These are phyloP conservation scores for Phoma sp. DNA, from an alignment of 2,329 filamentous ascomycete species.

Conservation along the genomic window DNA sequence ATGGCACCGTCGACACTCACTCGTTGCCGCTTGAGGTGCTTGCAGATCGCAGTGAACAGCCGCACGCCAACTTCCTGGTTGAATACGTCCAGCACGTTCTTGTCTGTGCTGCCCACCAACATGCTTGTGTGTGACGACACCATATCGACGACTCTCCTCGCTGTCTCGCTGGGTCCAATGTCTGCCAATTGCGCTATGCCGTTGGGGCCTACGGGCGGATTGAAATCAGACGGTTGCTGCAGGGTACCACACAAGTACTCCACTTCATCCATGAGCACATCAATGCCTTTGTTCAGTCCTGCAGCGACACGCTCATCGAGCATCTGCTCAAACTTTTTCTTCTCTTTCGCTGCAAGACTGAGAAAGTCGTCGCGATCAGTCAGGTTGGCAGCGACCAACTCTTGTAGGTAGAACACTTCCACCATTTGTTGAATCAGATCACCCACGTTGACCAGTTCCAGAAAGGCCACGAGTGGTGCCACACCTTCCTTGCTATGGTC, in stretches of 20 bases:
- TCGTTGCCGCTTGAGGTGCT: constrained; percentile 95
- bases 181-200: constrained; percentile 53
- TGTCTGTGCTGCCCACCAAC: constrained; percentile 93
- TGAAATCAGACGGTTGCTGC: constrained; percentile 87
- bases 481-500: constrained; percentile 76
- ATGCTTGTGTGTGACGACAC: constrained; percentile 90
- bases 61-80: constrained; percentile 96
- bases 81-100: constrained; percentile 97
- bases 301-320: constrained; percentile 95
- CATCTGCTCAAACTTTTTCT: constrained; percentile 99
- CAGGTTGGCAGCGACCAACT: constrained; percentile 81
- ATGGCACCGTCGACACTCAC: constrained; percentile 88
- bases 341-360: constrained; percentile 87
- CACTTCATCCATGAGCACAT: constrained; percentile 97
- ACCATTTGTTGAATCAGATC: constrained; percentile 99
- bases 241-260: constrained; percentile 92
- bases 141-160: constrained; percentile 80
- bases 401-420: constrained; percentile 97
- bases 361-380: constrained; percentile 94
- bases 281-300: constrained; percentile 95
- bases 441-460: constrained; percentile 96
- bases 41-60: constrained; percentile 90
- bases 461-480: constrained; percentile 90
- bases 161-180: constrained; percentile 79
- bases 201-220: constrained; percentile 63